These are phyloP conservation scores for Malbranchea cinnamomea DNA, from an alignment of 2,329 filamentous ascomycete species.

Conservation along the genomic window DNA sequence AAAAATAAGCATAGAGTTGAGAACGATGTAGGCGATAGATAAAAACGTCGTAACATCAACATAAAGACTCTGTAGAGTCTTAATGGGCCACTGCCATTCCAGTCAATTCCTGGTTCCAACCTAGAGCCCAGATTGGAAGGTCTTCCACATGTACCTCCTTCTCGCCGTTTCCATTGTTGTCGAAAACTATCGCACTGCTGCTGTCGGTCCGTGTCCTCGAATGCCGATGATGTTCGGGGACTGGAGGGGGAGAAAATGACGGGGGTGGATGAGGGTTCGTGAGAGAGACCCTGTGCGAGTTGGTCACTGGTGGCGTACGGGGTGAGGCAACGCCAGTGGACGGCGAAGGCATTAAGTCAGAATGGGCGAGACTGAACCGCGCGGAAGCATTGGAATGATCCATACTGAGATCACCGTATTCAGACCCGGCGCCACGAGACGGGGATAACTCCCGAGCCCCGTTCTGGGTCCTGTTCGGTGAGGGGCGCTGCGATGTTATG, in stretches of 20 bases:
- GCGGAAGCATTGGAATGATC: conserved; percentile 21
- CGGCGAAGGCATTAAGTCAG: conserved; percentile 26
- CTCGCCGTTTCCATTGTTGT: conserved; percentile 27
- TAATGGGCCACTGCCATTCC: conserved; percentile 24
- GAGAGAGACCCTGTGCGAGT: conserved; percentile 25
- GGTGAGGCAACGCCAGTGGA: conserved; percentile 17
- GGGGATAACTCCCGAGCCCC: conserved; percentile 16
- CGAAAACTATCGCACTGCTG: conserved; percentile 32
- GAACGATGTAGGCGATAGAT: too few species aligned
- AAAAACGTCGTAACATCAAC: too few species aligned
- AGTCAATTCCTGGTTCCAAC: conserved; percentile 28
- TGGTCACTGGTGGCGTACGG: conserved; percentile 11
- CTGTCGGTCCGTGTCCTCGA: conserved; percentile 28
- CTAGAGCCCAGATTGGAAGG: conserved; percentile 28
- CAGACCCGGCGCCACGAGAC: conserved; percentile 12
- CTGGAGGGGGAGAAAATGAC: conserved; percentile 18
- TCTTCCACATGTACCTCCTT: conserved; percentile 35
- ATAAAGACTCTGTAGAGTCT: too few species aligned
- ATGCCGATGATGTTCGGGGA: conserved; percentile 20
- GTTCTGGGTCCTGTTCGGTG: conserved; percentile 16
- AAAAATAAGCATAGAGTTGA: too few species aligned
- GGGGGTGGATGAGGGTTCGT: conserved; percentile 16
- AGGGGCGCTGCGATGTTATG: conserved; percentile 13
- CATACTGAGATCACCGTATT: conserved; percentile 15
- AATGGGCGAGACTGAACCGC: conserved; percentile 21